A percentile compares a stretch with the other conserved stretches of the same genome.
These are phyloP conservation scores for Eutrema salsugineum DNA, from an alignment of 441 rosid genomes.

Conservation along the genomic window DNA sequence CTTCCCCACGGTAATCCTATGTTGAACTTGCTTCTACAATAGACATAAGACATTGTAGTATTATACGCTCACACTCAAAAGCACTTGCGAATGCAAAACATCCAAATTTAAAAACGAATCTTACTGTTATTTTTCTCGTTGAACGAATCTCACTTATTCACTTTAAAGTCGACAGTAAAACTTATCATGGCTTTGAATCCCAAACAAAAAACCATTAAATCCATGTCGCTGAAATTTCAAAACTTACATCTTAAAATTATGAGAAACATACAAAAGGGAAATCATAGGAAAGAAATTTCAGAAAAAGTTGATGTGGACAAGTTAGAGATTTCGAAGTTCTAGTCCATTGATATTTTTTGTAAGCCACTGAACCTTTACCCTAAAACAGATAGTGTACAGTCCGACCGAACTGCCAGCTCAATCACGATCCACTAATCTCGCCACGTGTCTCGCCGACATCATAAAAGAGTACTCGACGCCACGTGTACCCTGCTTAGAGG, in stretches of 20 bases:
- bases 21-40: no score
- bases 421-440: conserved; percentile 15
- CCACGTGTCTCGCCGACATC: conserved; percentile 25
- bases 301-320: conserved; percentile 21
- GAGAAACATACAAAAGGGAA: conserved; percentile 24
- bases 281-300: background rate
- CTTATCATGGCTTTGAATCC: conserved; percentile 13
- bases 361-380: conserved; percentile 9
- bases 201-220: conserved; percentile 14
- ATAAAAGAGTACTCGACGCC: conserved; percentile 11
- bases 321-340: background rate
- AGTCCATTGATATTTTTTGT: conserved; percentile 10
- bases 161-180: background rate
- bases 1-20: background rate
- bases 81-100: background rate
- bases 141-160: conserved; percentile 4
- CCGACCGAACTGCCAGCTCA: conserved; percentile 24
- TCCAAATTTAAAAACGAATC: conserved; percentile 4
- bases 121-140: background rate
- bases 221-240: conserved; percentile 6
- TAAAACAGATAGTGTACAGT: conserved; percentile 9
- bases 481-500: background rate
- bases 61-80: no score
- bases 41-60: no score
- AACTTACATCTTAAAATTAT: conserved; percentile 20